A percentile compares a stretch with the other conserved stretches of the same genome.
These are phyloP conservation scores for Myotisia sp. DNA, from an alignment of 2,329 filamentous ascomycete genomes.

Conservation along the genomic window DNA sequence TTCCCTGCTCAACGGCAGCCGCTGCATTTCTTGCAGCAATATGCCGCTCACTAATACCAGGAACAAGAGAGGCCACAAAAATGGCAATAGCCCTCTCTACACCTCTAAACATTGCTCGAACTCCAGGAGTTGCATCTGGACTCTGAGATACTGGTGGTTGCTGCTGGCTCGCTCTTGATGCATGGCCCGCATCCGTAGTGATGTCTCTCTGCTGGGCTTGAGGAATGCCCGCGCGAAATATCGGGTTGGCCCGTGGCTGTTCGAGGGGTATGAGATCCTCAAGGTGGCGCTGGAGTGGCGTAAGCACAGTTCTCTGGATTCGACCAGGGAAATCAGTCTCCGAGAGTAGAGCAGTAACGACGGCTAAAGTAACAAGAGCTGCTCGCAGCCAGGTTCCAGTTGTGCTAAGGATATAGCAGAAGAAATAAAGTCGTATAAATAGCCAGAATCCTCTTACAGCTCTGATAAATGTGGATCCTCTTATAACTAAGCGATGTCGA, in stretches of 20 bases:
- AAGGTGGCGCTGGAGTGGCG: constrained; percentile 31
- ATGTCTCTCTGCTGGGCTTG: constrained; percentile 1
- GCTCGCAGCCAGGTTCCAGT: constrained; percentile 33
- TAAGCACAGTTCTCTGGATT: constrained; percentile 22
- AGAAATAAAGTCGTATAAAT: constrained; percentile 43
- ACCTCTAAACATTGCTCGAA: constrained; percentile 11
- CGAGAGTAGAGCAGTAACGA: constrained; percentile 28
- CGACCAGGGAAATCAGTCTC: constrained; percentile 27
- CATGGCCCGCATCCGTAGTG: constrained; percentile 1
- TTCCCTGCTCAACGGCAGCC: constrained; percentile 22
- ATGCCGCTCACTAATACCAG: constrained; percentile 48
- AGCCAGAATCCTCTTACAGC: constrained; percentile 39
- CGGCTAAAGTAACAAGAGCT: constrained; percentile 25
- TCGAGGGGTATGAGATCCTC: constrained; percentile 28
- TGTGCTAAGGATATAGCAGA: constrained; percentile 44
- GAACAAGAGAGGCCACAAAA: constrained; percentile 48
- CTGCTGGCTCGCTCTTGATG: neutral
- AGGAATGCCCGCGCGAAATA: constrained; percentile 2
- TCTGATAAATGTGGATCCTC: constrained; percentile 2
- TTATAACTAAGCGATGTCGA: constrained; percentile 3
- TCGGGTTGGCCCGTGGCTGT: constrained; percentile 13
- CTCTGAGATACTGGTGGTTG: neutral
- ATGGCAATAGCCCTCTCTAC: constrained; percentile 43
- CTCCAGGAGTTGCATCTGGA: neutral
- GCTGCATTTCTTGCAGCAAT: constrained; percentile 42